Percentiles rank a stretch among this genome's conserved stretches.
Evolutionary conservation across 805 yeast species (phyloP).

Genomic region (Candida odintsovae): DNA sequence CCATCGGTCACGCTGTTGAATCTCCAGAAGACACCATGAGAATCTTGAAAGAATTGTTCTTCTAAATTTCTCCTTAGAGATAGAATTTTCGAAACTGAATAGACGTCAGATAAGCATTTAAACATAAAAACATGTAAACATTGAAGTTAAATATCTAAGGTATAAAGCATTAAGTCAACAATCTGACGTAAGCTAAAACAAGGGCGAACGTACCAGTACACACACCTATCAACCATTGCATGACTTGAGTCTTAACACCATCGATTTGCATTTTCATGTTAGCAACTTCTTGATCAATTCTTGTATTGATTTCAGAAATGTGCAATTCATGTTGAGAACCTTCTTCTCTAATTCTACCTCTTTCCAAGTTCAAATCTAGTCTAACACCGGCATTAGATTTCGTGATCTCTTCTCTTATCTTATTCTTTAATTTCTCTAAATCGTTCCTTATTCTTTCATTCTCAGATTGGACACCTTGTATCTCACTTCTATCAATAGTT

Average conservation of each 20-base stretch:
- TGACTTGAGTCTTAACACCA: slow-evolving; percentile 90
- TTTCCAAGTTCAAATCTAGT: slow-evolving; percentile 85
- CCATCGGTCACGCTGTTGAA: slow-evolving; percentile 91
- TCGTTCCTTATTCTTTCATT: slow-evolving; percentile 81
- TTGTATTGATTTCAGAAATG: slow-evolving; percentile 89
- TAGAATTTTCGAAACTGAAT: background rate
- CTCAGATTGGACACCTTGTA: slow-evolving; percentile 74
- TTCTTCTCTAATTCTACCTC: slow-evolving; percentile 93
- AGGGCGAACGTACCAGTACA: slow-evolving; percentile 97
- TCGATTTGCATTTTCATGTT: slow-evolving; percentile 95
- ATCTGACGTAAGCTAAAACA: slow-evolving; percentile 83
- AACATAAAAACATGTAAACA: background rate
- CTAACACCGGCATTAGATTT: slow-evolving; percentile 87
- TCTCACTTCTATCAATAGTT: slow-evolving; percentile 81
- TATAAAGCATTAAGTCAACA: slow-evolving; percentile 44
- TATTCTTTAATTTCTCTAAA: slow-evolving; percentile 77
- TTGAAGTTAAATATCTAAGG: background rate
- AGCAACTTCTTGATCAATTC: slow-evolving; percentile 92
- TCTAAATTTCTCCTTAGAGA: slow-evolving; percentile 5
- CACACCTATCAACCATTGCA: slow-evolving; percentile 98
- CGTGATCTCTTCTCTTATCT: slow-evolving; percentile 85
- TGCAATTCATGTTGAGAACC: slow-evolving; percentile 87
- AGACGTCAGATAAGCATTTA: background rate
- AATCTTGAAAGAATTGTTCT: slow-evolving; percentile 78
- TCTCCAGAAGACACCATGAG: slow-evolving; percentile 84